These are phyloP conservation scores for cucumber (Cucumis sativus) DNA, from an alignment of 306 rosid species.

Conservation along the genomic window Cucumber_9930_V3 NC_026658.2:13649501-13650000, in stretches of 20 bases:
- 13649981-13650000: constrained; percentile 2
- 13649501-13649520: background rate
- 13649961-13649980: too few relatives aligned
- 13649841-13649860: constrained; percentile 33
- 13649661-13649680: background rate
- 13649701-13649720: background rate
- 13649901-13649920: constrained; percentile 22
- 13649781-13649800: background rate
- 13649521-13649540: background rate
- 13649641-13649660: background rate
- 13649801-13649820: background rate
- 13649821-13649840: constrained; percentile 17
- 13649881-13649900: constrained; percentile 20
- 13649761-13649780: background rate
- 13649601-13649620: background rate
- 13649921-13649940: background rate
- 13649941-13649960: background rate
- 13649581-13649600: constrained; percentile 1
- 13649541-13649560: background rate
- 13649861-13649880: constrained; percentile 24
- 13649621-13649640: background rate
- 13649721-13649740: background rate
- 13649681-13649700: background rate
- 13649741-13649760: background rate
- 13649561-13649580: background rate